A percentile compares a stretch with the other conserved stretches of the same genome.
Evolutionary conservation across 164 flowering plant genomes (phyloP).

Genomic region (Vitis cinerea): DNA sequence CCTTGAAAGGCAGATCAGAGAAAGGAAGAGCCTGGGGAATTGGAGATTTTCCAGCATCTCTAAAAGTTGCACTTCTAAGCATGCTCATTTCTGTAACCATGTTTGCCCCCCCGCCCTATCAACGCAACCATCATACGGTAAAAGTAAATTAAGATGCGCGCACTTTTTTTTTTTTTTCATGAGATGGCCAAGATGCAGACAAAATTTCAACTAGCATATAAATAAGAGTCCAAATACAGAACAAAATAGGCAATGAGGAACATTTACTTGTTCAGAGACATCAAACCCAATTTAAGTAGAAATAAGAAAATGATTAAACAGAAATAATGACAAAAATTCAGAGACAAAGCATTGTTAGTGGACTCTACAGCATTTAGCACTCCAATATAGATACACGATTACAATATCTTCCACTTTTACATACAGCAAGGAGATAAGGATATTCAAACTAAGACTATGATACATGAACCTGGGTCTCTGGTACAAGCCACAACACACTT

Average conservation of each 20-base stretch:
- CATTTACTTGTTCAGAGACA: background rate
- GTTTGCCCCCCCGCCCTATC: conserved; percentile 44
- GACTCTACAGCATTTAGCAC: background rate
- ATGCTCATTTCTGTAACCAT: conserved; percentile 34
- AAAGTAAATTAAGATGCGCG: background rate
- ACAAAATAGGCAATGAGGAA: background rate
- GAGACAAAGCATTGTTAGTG: background rate
- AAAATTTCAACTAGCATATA: background rate
- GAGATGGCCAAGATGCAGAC: background rate
- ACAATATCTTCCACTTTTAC: no score
- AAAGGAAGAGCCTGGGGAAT: conserved; percentile 30
- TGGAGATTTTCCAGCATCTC: conserved; percentile 66
- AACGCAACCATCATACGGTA: background rate
- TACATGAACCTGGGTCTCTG: no score
- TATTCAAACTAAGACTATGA: no score
- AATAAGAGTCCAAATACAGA: background rate
- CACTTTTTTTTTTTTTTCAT: background rate
- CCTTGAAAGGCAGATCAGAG: conserved; percentile 73
- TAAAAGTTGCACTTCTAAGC: conserved; percentile 31
- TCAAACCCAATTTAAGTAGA: background rate
- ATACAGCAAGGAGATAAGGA: no score
- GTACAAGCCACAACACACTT: no score
- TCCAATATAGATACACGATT: background rate
- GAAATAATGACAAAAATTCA: background rate
- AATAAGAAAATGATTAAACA: background rate